phyloP scores from a whole-genome alignment of 352 stramenopile species.

The Labyrinthula sp. region DNA sequence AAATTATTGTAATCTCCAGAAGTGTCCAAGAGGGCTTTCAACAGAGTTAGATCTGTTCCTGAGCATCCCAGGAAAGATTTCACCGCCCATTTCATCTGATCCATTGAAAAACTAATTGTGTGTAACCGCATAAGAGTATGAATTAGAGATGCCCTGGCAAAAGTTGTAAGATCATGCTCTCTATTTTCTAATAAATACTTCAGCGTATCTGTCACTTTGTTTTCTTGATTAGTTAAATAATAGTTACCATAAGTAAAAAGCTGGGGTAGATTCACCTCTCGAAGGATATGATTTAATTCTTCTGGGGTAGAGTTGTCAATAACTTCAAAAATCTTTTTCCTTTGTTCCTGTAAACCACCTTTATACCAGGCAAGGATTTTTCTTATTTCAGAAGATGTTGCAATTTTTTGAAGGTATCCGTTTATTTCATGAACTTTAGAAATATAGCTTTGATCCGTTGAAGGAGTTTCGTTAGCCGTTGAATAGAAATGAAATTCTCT shows the following conservation, averaged over 20 bases:
- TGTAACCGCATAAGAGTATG: constrained; percentile 81
- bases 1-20: constrained; percentile 83
- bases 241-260: constrained; percentile 97
- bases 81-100: constrained; percentile 76
- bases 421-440: no score
- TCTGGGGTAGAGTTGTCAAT: constrained; percentile 71
- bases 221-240: no score
- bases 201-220: constrained; percentile 35
- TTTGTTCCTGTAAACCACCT: no score
- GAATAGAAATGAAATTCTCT: no score
- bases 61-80: constrained; percentile 87
- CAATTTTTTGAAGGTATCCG: no score
- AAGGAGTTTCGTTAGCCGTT: no score
- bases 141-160: constrained; percentile 65
- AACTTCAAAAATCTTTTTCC: constrained; percentile 1
- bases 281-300: constrained; percentile 87
- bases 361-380: no score
- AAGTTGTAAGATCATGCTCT: constrained; percentile 67
- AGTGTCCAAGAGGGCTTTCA: constrained; percentile 82
- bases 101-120: constrained; percentile 74
- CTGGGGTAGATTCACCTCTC: constrained; percentile 71
- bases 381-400: no score
- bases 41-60: constrained; percentile 76
- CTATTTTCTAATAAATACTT: constrained; percentile 58
- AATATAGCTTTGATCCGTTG: no score